Conservation (phyloP, 179 eudicot species). For the Spergularia azorica region DNA sequence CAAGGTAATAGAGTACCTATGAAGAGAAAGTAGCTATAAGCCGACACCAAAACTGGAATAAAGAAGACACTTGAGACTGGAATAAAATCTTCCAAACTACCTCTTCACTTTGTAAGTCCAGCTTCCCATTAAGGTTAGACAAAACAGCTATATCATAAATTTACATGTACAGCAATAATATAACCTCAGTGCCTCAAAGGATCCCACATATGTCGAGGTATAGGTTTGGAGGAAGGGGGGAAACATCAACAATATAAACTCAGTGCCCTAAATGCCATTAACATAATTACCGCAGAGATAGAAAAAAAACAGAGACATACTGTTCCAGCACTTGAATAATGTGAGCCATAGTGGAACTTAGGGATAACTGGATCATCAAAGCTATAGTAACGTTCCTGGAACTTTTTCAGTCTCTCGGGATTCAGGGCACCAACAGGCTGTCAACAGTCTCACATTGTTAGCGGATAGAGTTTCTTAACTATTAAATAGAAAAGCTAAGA, state of each 20-base stretch:
- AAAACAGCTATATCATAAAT: too few relatives aligned
- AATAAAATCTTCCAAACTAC: neutral
- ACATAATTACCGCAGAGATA: conserved; percentile 3
- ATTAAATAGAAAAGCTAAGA: conserved; percentile 6
- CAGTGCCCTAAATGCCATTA: neutral
- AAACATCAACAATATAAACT: neutral
- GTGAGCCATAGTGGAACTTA: conserved; percentile 97
- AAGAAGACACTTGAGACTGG: neutral
- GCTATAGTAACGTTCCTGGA: conserved; percentile 93
- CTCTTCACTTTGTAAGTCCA: neutral
- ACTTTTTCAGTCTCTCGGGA: conserved; percentile 77
- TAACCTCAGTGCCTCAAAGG: neutral
- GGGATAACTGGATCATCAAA: conserved; percentile 95
- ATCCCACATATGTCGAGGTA: neutral
- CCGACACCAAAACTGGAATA: neutral
- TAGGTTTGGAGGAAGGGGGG: neutral
- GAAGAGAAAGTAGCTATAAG: conserved; percentile 30
- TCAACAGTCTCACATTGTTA: conserved; percentile 33
- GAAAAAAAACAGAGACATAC: conserved; percentile 49
- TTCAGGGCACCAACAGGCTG: conserved; percentile 97
- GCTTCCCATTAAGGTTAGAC: neutral
- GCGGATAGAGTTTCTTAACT: conserved; percentile 15
- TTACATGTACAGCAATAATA: too few relatives aligned
- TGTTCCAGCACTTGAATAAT: conserved; percentile 96
- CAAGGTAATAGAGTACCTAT: conserved; percentile 92